phyloP scores from a whole-genome alignment of 2,329 filamentous ascomycete species.

The Parafenestella ontariensis region DNA sequence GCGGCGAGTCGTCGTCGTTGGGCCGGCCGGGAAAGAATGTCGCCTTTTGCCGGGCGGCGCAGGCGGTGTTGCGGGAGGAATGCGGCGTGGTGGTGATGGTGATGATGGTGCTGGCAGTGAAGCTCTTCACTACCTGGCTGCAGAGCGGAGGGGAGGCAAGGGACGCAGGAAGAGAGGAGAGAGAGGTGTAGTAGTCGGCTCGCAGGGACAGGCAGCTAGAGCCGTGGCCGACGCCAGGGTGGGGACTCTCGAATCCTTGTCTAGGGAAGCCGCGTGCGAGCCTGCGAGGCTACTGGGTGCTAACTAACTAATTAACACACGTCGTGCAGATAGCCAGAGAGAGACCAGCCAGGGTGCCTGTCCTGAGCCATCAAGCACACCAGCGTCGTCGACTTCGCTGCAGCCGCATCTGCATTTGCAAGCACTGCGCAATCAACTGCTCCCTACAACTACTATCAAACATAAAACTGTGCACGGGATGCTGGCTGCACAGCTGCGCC shows the following conservation, averaged over 20 bases:
- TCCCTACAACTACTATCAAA: too few species aligned
- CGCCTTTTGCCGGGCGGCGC: conserved; percentile 17
- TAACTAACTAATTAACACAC: too few species aligned
- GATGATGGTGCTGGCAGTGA: conserved; percentile 3
- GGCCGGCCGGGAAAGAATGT: conserved; percentile 36
- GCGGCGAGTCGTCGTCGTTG: conserved; percentile 13
- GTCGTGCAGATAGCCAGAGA: too few species aligned
- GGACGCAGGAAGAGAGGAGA: conserved; percentile 6
- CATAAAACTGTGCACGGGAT: too few species aligned
- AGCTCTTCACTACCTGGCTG: conserved; percentile 7
- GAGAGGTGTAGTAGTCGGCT: conserved; percentile 10
- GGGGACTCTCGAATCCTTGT: conserved; percentile 15
- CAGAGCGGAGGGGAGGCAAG: neutral
- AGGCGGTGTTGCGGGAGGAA: conserved; percentile 3
- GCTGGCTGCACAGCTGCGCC: too few species aligned
- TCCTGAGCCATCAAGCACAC: too few species aligned
- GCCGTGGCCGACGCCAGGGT: conserved; percentile 24
- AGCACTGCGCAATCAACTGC: too few species aligned
- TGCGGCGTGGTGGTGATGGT: neutral
- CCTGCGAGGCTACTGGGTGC: neutral
- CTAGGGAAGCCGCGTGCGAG: conserved; percentile 7
- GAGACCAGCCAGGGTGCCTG: too few species aligned
- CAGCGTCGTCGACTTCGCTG: too few species aligned
- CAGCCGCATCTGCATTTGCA: too few species aligned
- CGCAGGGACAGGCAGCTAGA: conserved; percentile 19